phyloP scores from a whole-genome alignment of 306 rosid species.

The Astragalus membranaceus region DNA sequence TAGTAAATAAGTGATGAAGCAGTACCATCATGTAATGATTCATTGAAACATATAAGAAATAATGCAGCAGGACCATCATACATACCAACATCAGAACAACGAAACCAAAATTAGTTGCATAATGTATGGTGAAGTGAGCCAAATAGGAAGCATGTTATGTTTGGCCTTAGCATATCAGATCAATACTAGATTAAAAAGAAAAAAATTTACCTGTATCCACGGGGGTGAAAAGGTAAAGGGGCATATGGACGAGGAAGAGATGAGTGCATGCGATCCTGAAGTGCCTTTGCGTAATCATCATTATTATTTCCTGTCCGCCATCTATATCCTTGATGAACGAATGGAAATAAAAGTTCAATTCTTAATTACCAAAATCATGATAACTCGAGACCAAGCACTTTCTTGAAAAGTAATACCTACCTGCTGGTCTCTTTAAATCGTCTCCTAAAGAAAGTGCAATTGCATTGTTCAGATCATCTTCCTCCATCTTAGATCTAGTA shows the following conservation, averaged over 20 bases:
- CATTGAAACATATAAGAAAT: neutral
- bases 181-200: neutral
- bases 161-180: neutral
- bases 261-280: constrained; percentile 43
- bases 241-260: constrained; percentile 46
- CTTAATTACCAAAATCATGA: neutral
- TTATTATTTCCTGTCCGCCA: constrained; percentile 41
- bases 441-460: constrained; percentile 58
- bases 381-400: neutral
- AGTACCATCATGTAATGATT: neutral
- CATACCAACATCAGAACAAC: neutral
- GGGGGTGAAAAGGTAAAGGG: constrained; percentile 38
- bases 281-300: constrained; percentile 42
- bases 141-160: neutral
- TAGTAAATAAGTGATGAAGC: neutral
- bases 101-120: constrained; percentile 1
- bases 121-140: neutral
- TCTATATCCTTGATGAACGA: constrained; percentile 46
- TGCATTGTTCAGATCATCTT: constrained; percentile 62
- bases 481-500: constrained; percentile 55
- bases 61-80: neutral
- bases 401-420: constrained; percentile 25
- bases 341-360: neutral
- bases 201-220: constrained; percentile 38
- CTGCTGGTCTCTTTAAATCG: constrained; percentile 51